phyloP scores from a whole-genome alignment of 1,139 yeast species.

The Kazachstania sp. region DNA sequence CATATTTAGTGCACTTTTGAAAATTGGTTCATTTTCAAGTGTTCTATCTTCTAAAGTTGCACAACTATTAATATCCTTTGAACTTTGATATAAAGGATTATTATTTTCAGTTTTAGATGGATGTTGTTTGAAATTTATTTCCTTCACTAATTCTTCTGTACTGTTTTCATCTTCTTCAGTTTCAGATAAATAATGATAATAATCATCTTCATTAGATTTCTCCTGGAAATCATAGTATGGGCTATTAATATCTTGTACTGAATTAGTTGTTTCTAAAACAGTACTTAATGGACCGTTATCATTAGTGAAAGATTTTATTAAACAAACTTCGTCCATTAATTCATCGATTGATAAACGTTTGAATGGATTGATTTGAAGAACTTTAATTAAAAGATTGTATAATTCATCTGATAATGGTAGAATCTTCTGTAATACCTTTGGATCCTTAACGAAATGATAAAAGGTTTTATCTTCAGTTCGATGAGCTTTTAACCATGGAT shows the following conservation, averaged over 20 bases:
- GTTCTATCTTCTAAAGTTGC: neutral
- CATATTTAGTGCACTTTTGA: neutral
- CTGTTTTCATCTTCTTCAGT: neutral
- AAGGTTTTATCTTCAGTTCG: slow-evolving; percentile 50
- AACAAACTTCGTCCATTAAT: slow-evolving; percentile 31
- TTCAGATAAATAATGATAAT: neutral
- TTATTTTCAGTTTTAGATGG: neutral
- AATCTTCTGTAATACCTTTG: slow-evolving; percentile 50
- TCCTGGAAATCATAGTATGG: neutral
- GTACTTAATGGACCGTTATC: slow-evolving; percentile 31
- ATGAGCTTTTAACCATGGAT: slow-evolving; percentile 90
- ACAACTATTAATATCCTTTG: slow-evolving; percentile 1
- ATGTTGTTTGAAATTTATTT: neutral
- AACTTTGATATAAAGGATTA: neutral
- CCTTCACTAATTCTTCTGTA: neutral
- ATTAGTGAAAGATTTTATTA: slow-evolving; percentile 33
- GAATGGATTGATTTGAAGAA: slow-evolving; percentile 60
- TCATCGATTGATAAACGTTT: slow-evolving; percentile 44
- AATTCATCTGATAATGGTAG: slow-evolving; percentile 39
- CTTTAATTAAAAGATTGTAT: slow-evolving; percentile 43
- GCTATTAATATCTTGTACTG: neutral
- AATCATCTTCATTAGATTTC: neutral
- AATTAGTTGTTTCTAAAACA: slow-evolving; percentile 8
- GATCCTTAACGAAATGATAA: slow-evolving; percentile 42
- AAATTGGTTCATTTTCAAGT: neutral